These are phyloP conservation scores for Candida easanensis DNA, from an alignment of 805 yeast species.

Conservation along the genomic window DNA sequence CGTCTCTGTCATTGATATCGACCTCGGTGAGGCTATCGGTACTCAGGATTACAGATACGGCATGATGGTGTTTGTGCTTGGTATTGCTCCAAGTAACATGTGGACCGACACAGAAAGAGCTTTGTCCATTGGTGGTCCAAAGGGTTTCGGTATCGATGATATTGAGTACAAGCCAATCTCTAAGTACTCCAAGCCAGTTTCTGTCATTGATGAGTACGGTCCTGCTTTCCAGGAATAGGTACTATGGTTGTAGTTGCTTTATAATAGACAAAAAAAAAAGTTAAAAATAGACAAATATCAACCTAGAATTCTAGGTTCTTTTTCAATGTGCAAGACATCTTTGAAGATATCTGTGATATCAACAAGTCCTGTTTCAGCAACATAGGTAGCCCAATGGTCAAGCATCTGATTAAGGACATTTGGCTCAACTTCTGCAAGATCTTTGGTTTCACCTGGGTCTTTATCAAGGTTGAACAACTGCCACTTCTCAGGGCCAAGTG, in stretches of 20 bases:
- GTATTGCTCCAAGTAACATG: slow-evolving; percentile 35
- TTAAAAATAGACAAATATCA: no score
- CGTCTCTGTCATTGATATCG: slow-evolving; percentile 40
- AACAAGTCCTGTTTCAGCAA: slow-evolving; percentile 48
- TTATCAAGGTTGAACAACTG: slow-evolving; percentile 40
- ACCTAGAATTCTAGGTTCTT: no score
- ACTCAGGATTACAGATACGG: slow-evolving; percentile 49
- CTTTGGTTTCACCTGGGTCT: slow-evolving; percentile 52
- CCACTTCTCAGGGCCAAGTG: slow-evolving; percentile 49
- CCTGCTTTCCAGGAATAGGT: neutral
- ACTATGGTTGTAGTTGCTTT: neutral
- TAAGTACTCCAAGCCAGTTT: slow-evolving; percentile 30
- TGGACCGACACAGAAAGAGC: slow-evolving; percentile 39
- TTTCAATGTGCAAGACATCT: no score
- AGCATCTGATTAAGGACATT: slow-evolving; percentile 40
- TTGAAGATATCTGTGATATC: slow-evolving; percentile 23
- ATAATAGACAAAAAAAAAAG: no score
- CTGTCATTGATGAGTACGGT: slow-evolving; percentile 37
- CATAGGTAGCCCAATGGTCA: slow-evolving; percentile 49
- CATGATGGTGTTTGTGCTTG: slow-evolving; percentile 40
- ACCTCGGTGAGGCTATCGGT: slow-evolving; percentile 45
- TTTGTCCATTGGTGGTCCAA: slow-evolving; percentile 39
- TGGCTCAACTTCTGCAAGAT: slow-evolving; percentile 37
- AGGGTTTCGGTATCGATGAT: slow-evolving; percentile 33
- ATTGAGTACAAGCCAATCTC: slow-evolving; percentile 37